Evolutionary conservation across 176 grass and related monocot species (phyloP).

Genomic region (Lolium perenne): DNA sequence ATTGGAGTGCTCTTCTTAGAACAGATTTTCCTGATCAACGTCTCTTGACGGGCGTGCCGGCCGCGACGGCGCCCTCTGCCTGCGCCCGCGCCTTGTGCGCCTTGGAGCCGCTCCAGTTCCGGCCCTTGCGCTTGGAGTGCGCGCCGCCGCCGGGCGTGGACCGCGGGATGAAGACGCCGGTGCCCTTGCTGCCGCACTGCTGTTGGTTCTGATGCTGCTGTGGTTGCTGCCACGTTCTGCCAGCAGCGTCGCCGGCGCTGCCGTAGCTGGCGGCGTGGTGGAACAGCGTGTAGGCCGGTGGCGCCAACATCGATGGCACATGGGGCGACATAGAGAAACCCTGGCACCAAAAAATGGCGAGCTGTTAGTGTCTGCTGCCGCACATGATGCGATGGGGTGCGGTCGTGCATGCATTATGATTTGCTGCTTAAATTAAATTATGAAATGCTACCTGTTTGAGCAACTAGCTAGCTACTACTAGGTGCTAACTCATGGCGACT

Average conservation of each 20-base stretch:
- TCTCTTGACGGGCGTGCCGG: neutral
- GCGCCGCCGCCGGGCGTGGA: conserved; percentile 39
- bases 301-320: conserved; percentile 55
- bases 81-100: conserved; percentile 25
- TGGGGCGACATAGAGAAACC: conserved; percentile 51
- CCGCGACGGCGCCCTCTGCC: neutral
- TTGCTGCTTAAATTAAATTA: neutral
- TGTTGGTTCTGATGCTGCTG: conserved; percentile 17
- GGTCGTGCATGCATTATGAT: conserved; percentile 33
- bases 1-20: neutral
- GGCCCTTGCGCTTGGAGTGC: conserved; percentile 40
- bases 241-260: neutral
- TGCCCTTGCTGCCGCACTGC: conserved; percentile 61
- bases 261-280: conserved; percentile 34
- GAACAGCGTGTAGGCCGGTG: conserved; percentile 61
- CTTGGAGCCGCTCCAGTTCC: conserved; percentile 33
- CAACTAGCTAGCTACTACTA: neutral
- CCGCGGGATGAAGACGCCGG: conserved; percentile 67
- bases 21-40: neutral
- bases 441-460: neutral
- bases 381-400: conserved; percentile 45
- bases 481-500: conserved; percentile 17
- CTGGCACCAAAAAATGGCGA: conserved; percentile 25
- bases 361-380: conserved; percentile 30
- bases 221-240: conserved; percentile 17